Evolutionary conservation across 2,329 filamentous ascomycete species (phyloP).

Genomic region (Colletotrichum sp.): DNA sequence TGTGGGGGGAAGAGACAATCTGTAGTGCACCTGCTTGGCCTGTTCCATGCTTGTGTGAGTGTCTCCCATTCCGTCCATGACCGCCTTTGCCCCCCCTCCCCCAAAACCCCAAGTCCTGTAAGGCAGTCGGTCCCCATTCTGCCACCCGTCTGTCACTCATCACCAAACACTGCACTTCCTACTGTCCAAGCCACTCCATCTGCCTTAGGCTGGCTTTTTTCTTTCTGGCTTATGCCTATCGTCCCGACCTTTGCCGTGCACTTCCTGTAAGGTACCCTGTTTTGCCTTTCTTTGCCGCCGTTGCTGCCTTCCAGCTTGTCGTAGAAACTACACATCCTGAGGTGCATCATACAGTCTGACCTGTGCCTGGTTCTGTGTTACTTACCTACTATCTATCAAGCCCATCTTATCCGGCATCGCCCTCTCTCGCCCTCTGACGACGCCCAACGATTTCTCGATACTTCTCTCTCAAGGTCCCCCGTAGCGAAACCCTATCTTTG

Average conservation of each 20-base stretch:
- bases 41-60: background rate
- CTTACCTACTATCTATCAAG: background rate
- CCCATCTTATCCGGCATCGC: background rate
- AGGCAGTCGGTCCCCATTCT: background rate
- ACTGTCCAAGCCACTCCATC: background rate
- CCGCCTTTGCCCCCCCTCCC: background rate
- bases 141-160: background rate
- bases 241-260: background rate
- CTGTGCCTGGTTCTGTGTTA: background rate
- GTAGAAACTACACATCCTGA: background rate
- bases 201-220: background rate
- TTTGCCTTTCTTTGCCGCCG: background rate
- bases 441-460: background rate
- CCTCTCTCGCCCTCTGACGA: background rate
- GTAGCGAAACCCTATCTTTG: slow-evolving; percentile 2
- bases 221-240: background rate
- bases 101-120: background rate
- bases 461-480: background rate
- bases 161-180: background rate
- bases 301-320: background rate
- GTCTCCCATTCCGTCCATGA: background rate
- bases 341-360: background rate
- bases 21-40: slow-evolving; percentile 2
- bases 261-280: background rate
- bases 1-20: slow-evolving; percentile 5